These are phyloP conservation scores for Aspergillus aculeatinus DNA, from an alignment of 2,329 filamentous ascomycete genomes.

Conservation along the genomic window DNA sequence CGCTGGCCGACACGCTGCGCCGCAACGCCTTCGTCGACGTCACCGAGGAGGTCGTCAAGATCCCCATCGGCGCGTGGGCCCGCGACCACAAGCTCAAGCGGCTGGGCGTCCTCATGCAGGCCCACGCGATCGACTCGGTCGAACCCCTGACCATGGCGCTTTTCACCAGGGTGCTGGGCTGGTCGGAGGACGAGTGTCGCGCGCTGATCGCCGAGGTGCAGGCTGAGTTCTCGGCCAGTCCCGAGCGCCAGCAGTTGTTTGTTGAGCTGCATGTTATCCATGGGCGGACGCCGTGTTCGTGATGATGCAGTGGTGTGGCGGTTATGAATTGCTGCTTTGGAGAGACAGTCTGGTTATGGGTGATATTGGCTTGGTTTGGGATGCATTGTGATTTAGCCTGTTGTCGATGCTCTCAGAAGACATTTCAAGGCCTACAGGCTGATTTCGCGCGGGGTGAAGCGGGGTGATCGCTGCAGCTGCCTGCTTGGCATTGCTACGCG, in stretches of 20 bases:
- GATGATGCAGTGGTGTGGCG: too few relatives aligned
- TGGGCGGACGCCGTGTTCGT: conserved; percentile 16
- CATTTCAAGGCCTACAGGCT: too few relatives aligned
- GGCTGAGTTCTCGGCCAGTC: conserved; percentile 17
- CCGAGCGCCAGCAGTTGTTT: conserved; percentile 19
- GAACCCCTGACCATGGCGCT: conserved; percentile 23
- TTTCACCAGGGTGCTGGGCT: conserved; percentile 24
- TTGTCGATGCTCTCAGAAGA: too few relatives aligned
- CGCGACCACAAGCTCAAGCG: conserved; percentile 30
- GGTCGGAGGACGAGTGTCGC: conserved; percentile 24
- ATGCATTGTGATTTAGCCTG: too few relatives aligned
- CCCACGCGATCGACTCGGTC: conserved; percentile 21
- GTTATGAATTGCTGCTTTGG: too few relatives aligned
- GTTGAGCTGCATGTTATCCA: conserved; percentile 21
- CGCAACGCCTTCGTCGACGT: conserved; percentile 36
- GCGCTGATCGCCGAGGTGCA: conserved; percentile 20
- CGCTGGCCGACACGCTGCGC: conserved; percentile 28
- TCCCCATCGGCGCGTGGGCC: conserved; percentile 33
- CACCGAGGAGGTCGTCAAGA: conserved; percentile 26
- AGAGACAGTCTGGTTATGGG: too few relatives aligned
- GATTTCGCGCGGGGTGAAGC: too few relatives aligned
- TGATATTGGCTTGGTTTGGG: too few relatives aligned
- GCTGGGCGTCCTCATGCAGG: conserved; percentile 40
- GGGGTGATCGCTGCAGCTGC: too few relatives aligned
- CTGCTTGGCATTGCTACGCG: too few relatives aligned